These are phyloP conservation scores for Populus simonii DNA, from an alignment of 345 rosid genomes.

Conservation along the genomic window DNA sequence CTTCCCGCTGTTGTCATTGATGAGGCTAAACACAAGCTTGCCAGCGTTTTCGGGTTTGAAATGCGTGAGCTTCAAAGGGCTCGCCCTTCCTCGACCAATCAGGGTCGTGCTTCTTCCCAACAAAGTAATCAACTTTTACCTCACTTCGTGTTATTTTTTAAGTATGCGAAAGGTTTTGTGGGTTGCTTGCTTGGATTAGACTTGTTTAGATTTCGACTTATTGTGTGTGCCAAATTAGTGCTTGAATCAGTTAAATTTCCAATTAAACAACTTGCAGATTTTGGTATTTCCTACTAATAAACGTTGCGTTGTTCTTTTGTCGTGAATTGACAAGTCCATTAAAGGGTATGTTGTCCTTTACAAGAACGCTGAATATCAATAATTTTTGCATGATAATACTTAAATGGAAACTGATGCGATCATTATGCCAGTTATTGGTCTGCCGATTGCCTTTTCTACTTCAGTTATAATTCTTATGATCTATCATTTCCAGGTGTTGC, in stretches of 20 bases:
- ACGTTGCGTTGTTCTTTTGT: background rate
- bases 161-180: background rate
- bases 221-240: background rate
- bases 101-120: conserved; percentile 49
- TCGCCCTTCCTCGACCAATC: conserved; percentile 51
- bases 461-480: background rate
- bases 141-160: too few species aligned
- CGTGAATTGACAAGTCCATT: background rate
- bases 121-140: conserved; percentile 33
- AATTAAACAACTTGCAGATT: background rate
- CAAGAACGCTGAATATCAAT: background rate
- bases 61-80: conserved; percentile 75
- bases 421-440: background rate
- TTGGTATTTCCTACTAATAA: background rate
- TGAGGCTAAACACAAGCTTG: conserved; percentile 66
- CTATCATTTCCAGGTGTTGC: conserved; percentile 38
- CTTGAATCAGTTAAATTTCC: background rate
- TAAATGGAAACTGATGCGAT: background rate
- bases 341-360: background rate
- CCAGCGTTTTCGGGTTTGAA: conserved; percentile 64
- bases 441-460: background rate
- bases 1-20: conserved; percentile 65
- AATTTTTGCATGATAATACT: background rate
- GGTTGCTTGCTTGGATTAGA: background rate
- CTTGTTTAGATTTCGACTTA: background rate